Percentiles rank a stretch among this genome's conserved stretches.
phyloP scores from a whole-genome alignment of 805 yeast species.

The Candida coquimbonensis region DNA sequence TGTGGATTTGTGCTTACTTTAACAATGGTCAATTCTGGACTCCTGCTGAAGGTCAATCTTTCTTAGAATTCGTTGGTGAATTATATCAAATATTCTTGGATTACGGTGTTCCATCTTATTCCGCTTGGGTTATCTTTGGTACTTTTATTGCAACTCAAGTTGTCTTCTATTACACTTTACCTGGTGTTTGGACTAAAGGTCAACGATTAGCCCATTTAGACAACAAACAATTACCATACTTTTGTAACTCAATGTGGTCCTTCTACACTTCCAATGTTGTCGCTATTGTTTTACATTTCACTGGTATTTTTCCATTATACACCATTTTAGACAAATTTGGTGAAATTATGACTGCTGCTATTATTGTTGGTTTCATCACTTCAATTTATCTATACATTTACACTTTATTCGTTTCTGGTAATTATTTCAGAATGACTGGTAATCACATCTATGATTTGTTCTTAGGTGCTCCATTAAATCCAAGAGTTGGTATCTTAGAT shows the following conservation, averaged over 20 bases:
- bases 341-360: constrained; percentile 88
- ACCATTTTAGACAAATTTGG: constrained; percentile 79
- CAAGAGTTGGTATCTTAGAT: constrained; percentile 88
- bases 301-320: constrained; percentile 68
- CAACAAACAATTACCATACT: constrained; percentile 80
- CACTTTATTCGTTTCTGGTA: constrained; percentile 59
- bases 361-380: constrained; percentile 65
- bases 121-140: constrained; percentile 66
- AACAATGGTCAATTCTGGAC: constrained; percentile 67
- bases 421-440: constrained; percentile 88
- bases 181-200: constrained; percentile 94
- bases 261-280: constrained; percentile 63
- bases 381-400: constrained; percentile 64
- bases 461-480: constrained; percentile 97
- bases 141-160: constrained; percentile 65
- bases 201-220: constrained; percentile 82
- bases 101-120: constrained; percentile 50
- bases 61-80: constrained; percentile 36
- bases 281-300: constrained; percentile 57
- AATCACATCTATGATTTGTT: constrained; percentile 84
- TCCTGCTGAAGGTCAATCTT: constrained; percentile 50
- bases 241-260: constrained; percentile 85
- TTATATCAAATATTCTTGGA: constrained; percentile 39
- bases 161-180: constrained; percentile 71
- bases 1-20: constrained; percentile 88